phyloP scores from a whole-genome alignment of 768 basidiomycete genomes.

The Tephrocybe sp. region DNA sequence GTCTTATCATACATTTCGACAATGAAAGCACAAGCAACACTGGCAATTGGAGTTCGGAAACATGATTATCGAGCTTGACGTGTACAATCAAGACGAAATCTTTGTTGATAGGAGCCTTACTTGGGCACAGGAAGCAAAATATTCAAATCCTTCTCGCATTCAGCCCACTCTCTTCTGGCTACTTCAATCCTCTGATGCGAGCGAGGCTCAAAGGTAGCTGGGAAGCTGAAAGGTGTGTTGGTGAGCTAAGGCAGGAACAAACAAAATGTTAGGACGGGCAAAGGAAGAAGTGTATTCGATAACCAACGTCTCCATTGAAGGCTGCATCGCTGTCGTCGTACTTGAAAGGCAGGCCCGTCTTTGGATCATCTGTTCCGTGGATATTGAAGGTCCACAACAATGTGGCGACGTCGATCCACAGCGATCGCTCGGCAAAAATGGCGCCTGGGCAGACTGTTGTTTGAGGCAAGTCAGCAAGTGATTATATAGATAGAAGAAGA shows the following conservation, averaged over 20 bases:
- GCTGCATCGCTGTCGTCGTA: not conserved
- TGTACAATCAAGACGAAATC: too few relatives aligned
- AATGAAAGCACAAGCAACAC: too few relatives aligned
- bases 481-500: too few relatives aligned
- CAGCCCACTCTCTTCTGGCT: not conserved
- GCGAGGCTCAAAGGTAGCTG: not conserved
- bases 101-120: too few relatives aligned
- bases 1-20: too few relatives aligned
- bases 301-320: not conserved
- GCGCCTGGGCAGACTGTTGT: not conserved
- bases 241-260: not conserved
- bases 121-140: not conserved
- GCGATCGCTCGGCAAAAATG: not conserved
- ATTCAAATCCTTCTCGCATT: not conserved
- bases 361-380: not conserved
- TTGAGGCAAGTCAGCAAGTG: not conserved
- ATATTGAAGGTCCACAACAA: not conserved
- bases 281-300: not conserved
- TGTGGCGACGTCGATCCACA: not conserved
- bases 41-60: too few relatives aligned
- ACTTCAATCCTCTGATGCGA: not conserved
- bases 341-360: not conserved
- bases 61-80: too few relatives aligned
- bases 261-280: not conserved
- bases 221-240: not conserved